Evolutionary conservation across 257 asterid genomes (phyloP).

Genomic region (Scutellaria galericulata): DNA sequence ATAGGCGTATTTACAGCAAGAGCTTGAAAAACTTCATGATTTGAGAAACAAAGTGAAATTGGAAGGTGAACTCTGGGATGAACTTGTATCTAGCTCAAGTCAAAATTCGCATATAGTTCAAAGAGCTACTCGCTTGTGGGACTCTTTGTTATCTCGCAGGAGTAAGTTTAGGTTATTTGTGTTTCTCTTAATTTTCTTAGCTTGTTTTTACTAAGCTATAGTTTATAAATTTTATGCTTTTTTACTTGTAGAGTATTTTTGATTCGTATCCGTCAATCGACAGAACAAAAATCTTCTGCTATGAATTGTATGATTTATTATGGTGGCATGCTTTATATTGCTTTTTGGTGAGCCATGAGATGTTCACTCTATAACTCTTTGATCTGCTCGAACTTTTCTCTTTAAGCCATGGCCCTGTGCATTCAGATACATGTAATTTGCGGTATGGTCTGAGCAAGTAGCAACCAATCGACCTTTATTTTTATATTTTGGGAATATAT

Average conservation of each 20-base stretch:
- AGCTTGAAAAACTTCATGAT: slow-evolving; percentile 93
- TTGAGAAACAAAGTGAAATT: slow-evolving; percentile 91
- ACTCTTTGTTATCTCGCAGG: slow-evolving; percentile 90
- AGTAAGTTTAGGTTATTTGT: slow-evolving; percentile 56
- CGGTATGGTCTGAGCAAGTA: slow-evolving; percentile 11
- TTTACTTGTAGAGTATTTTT: slow-evolving; percentile 11
- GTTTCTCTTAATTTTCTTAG: slow-evolving; percentile 30
- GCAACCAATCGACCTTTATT: neutral
- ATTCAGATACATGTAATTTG: slow-evolving; percentile 19
- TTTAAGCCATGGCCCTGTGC: neutral
- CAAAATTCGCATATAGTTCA: slow-evolving; percentile 99
- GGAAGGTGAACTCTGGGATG: slow-evolving; percentile 99
- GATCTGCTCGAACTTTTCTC: neutral
- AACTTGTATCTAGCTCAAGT: slow-evolving; percentile 97
- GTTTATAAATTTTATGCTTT: neutral
- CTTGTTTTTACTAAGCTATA: slow-evolving; percentile 24
- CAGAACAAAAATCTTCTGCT: slow-evolving; percentile 3
- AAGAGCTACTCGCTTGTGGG: slow-evolving; percentile 97
- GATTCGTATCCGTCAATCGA: slow-evolving; percentile 11
- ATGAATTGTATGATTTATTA: neutral
- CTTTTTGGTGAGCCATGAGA: slow-evolving; percentile 24
- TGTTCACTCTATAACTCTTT: slow-evolving; percentile 24
- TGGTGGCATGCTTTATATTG: slow-evolving; percentile 11
- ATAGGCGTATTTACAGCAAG: slow-evolving; percentile 98
- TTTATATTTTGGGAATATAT: neutral